Evolutionary conservation across 2,329 filamentous ascomycete species (phyloP).

Genomic region (Pezicula neosporulosa): DNA sequence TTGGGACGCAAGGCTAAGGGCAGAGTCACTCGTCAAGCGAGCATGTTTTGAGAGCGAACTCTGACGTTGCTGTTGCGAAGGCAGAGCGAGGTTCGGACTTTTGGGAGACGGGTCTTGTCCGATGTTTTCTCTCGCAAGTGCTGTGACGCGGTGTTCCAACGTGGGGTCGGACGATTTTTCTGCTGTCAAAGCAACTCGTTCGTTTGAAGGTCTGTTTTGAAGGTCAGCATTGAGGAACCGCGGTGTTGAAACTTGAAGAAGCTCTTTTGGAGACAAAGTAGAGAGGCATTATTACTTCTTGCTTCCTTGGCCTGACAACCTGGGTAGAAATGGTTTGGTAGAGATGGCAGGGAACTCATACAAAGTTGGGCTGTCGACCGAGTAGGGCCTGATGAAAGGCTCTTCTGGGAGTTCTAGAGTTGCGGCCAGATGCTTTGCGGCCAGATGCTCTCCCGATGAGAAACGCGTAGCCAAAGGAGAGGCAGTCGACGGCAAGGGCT

Average conservation of each 20-base stretch:
- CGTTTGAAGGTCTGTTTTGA: constrained; percentile 18
- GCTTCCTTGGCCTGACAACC: neutral
- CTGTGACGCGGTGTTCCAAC: constrained; percentile 11
- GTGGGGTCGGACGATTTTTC: constrained; percentile 12
- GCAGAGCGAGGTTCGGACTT: constrained; percentile 21
- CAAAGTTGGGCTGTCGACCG: constrained; percentile 58
- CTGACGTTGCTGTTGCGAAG: constrained; percentile 12
- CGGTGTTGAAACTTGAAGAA: neutral
- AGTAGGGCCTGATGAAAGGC: constrained; percentile 51
- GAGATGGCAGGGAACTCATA: constrained; percentile 49
- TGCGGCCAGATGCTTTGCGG: constrained; percentile 25
- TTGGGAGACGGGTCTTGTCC: constrained; percentile 9
- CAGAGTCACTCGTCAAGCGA: constrained; percentile 24
- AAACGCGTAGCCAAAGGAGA: constrained; percentile 48
- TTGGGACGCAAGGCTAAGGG: constrained; percentile 22
- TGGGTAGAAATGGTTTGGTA: constrained; percentile 9
- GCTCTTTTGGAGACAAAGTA: neutral
- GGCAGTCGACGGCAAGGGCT: constrained; percentile 55
- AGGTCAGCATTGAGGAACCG: constrained; percentile 11
- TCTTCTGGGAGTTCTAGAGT: constrained; percentile 42
- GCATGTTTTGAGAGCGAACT: constrained; percentile 22
- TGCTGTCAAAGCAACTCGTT: constrained; percentile 18
- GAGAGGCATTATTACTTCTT: neutral
- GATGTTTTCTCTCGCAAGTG: constrained; percentile 3
- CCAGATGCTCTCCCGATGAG: constrained; percentile 35